Evolutionary conservation across 1,284 basidiomycete genomes (phyloP), one percentile per base, ranked within the genome.

Genomic region (Puccinia hordei): DNA sequence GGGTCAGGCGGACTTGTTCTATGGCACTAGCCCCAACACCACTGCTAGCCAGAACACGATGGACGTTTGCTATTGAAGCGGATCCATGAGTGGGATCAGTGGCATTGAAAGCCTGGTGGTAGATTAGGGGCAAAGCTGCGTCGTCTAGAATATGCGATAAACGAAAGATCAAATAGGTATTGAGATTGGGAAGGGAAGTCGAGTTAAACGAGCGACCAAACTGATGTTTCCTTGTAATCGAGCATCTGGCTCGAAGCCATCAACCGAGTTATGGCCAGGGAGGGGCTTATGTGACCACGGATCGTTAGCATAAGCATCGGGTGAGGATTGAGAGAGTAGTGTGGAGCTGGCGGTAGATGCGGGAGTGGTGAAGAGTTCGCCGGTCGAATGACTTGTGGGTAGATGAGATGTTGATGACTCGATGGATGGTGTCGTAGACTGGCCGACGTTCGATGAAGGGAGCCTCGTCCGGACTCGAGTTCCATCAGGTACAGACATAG

Each of bases 101-200:
- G 13, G 90, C 88, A 57, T 89, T 88, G 84, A 92, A 92, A 9
- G 93, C 90, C 61, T 88, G 88, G 81, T 90, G 88, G 86, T 96
- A 95, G 57, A 91, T 88, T 22, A 89, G 85, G 30, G 94, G 94
- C n/a, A 93, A 90, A 61, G 90, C 90, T 66, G 92, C 92, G 87
- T 92, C 90, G 80, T 89, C 90, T 92, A 84, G 27, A 80, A 53
- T 30, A 24, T 19, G 33, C 27, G n/a, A n/a, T n/a, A n/a, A n/a
- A 19, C 22, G 27, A 15, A 78, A 55, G 63, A 51, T 51, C 41
- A 57, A 30, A 24, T 22, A 5, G 41, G 53, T 3, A 17, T 10
- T 49, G 41, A 65, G 49, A 63, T 63, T 55, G 24, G 6, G 30
- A 35, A 33, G 59, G 8, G 13, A 33, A 35, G 17, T 1, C 27